A percentile compares a stretch with the other conserved stretches of the same genome.
phyloP scores from a whole-genome alignment of 495 filamentous ascomycete species.

The Xylaria curta region DNA sequence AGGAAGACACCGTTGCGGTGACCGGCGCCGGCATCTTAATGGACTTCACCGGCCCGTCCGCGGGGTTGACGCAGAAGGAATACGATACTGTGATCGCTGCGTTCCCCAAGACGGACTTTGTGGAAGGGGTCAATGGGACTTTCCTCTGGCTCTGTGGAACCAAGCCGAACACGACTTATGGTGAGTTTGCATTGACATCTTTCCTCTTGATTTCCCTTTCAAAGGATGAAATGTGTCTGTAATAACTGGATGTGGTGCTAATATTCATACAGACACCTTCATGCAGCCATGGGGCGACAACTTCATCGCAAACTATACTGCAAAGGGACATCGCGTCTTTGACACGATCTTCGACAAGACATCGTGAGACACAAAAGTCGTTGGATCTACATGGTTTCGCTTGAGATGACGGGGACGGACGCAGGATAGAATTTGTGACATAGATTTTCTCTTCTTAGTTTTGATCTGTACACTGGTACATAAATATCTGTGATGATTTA shows the following conservation, averaged over 20 bases:
- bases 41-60: constrained; percentile 43
- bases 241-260: not conserved
- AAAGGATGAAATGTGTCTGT: not conserved
- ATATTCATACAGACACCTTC: constrained; percentile 35
- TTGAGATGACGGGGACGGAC: not conserved
- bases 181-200: constrained; percentile 39
- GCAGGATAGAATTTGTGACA: not conserved
- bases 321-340: constrained; percentile 38
- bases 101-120: constrained; percentile 43
- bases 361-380: not conserved
- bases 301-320: constrained; percentile 37
- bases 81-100: constrained; percentile 38
- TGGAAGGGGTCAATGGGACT: constrained; percentile 41
- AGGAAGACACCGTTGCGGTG: constrained; percentile 47
- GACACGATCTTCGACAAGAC: constrained; percentile 5
- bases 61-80: constrained; percentile 43
- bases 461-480: not conserved
- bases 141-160: constrained; percentile 42
- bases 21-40: constrained; percentile 43
- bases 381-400: not conserved
- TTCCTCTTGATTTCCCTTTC: not conserved
- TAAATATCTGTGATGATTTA: not conserved
- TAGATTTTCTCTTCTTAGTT: not conserved
- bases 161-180: constrained; percentile 50
- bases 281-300: constrained; percentile 38